Percentiles rank a stretch among this genome's conserved stretches.
Conservation (phyloP, 345 rosid species). For the Hypericum perforatum region DNA sequence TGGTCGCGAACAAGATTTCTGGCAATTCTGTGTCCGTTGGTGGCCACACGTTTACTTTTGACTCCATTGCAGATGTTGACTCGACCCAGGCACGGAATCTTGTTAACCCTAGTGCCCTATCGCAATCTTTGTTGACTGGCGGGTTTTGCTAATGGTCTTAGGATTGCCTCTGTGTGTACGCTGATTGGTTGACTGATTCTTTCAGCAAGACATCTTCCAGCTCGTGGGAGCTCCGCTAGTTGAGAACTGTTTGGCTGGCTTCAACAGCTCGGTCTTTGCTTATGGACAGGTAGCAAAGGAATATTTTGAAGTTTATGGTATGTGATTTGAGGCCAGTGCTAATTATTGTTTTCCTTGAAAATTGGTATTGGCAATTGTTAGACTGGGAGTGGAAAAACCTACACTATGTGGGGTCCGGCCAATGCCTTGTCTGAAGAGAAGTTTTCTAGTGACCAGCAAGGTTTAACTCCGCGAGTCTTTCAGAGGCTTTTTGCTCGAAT, state of each 20-base stretch:
- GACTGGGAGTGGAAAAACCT: conserved; percentile 98
- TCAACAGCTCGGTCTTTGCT: conserved; percentile 96
- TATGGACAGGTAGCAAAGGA: conserved; percentile 99
- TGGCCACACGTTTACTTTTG: conserved; percentile 80
- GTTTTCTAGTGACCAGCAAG: conserved; percentile 59
- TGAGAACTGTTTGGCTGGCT: conserved; percentile 92
- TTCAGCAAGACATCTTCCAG: conserved; percentile 74
- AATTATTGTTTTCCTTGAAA: conserved; percentile 3
- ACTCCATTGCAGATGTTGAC: conserved; percentile 68
- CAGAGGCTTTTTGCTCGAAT: conserved; percentile 69
- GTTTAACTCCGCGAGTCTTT: conserved; percentile 89
- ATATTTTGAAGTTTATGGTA: conserved; percentile 2
- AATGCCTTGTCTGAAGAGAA: conserved; percentile 62
- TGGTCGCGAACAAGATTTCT: conserved; percentile 51
- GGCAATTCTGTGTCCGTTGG: conserved; percentile 57
- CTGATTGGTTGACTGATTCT: not conserved
- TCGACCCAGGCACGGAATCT: conserved; percentile 54
- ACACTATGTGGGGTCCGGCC: conserved; percentile 97
- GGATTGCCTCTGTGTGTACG: conserved; percentile 4
- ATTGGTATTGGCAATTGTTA: conserved; percentile 20
- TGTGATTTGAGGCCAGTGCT: not conserved
- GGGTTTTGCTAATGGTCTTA: not conserved
- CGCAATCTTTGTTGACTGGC: not conserved
- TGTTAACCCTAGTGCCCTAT: too few species aligned
- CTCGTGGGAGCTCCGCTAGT: conserved; percentile 86